Percentiles rank a stretch among this genome's conserved stretches.
phyloP scores from a whole-genome alignment of 257 asterid species.

The Salvia splendens region DNA sequence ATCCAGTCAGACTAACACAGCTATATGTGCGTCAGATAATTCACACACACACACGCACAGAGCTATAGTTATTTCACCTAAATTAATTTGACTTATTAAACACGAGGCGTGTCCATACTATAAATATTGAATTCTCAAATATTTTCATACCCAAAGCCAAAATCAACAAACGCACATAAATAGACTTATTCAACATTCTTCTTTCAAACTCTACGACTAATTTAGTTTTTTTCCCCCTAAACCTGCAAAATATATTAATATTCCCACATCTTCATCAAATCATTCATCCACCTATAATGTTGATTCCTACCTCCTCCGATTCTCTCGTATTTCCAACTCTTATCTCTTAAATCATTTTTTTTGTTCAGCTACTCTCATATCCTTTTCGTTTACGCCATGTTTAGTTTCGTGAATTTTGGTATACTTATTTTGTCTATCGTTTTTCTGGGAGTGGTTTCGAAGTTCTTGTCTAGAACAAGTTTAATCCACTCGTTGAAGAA shows the following conservation, averaged over 20 bases:
- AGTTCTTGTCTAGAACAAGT: conserved; percentile 53
- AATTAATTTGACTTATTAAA: conserved; percentile 32
- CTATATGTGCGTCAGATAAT: conserved; percentile 29
- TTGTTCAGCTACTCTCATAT: background rate
- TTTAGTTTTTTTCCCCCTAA: conserved; percentile 20
- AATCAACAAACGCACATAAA: conserved; percentile 29
- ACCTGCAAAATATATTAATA: background rate
- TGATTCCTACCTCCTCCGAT: conserved; percentile 26
- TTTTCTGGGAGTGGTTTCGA: conserved; percentile 33
- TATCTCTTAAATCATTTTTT: background rate
- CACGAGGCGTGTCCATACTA: conserved; percentile 28
- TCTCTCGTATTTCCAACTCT: conserved; percentile 10
- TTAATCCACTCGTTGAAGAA: conserved; percentile 46
- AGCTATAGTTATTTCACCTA: conserved; percentile 26
- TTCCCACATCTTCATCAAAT: conserved; percentile 18
- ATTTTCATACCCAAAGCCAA: conserved; percentile 26
- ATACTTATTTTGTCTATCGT: conserved; percentile 39
- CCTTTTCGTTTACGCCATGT: conserved; percentile 37
- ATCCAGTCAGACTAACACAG: conserved; percentile 35
- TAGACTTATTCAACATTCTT: conserved; percentile 32
- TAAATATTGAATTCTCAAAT: background rate
- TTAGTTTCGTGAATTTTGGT: conserved; percentile 35
- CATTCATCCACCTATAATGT: conserved; percentile 26
- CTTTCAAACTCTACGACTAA: conserved; percentile 34
- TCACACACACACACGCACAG: conserved; percentile 20